Evolutionary conservation across 495 filamentous ascomycete species (phyloP), one percentile per base, ranked within the genome.

Genomic region (Xylaria bambusicola): DNA sequence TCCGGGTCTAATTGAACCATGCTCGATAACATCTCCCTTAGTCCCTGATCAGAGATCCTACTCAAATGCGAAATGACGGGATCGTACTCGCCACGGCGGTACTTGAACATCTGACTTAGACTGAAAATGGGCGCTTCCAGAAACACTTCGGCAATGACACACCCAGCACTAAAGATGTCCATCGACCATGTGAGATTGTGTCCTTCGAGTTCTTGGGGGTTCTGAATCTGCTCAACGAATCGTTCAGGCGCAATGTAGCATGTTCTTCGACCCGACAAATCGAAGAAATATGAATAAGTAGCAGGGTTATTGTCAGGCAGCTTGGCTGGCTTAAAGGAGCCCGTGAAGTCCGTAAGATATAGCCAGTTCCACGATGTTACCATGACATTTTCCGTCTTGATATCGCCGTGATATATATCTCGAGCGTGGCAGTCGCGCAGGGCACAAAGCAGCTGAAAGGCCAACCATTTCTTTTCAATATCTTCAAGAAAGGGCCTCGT

Each of bases 361-460:
- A 99, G 86, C 95, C 95, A 99, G 75, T 98, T 97, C 95, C 95
- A 99, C 24, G 95, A 97, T 0, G 95, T 99, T 41, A 98, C 93
- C 49, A 99, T 79, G 27, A 91, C 84, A 65, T 98, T 99, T 73
- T 98, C 93, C 0, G 94, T 92, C 75, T 99, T 99, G 75, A 99
- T 97, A 70, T 99, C 95, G 35, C 95, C 95, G 71, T 99, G 95
- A 71, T 90, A 97, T 51, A 98, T 80, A 59, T 92, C 89, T n/a
- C 89, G 81, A 41, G 87, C 79, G 73, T 99, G 95, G 64, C 91
- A 97, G 69, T 99, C 95, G 33, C 93, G 85, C 52, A 98, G 78
- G 7, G 90, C 94, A 72, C 91, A 96, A 9, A 99, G 82, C 9
- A 99, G 83, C 75, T 99, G 95, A 66, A 96, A 99, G 1, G 95